Evolutionary conservation across 2,329 filamentous ascomycete species (phyloP).

Genomic region (Fusarium vanettenii): DNA sequence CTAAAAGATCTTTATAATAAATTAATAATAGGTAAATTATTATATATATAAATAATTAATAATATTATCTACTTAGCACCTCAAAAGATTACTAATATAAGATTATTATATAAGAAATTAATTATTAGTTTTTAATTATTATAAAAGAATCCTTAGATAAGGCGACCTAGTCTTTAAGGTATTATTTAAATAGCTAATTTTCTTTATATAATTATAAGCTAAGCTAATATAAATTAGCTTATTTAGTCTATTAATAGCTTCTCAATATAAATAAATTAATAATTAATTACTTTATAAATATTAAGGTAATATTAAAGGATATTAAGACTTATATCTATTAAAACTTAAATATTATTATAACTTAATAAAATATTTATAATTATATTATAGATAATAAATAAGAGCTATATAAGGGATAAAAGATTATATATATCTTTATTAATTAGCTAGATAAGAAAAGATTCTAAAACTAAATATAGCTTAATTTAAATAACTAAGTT

Average conservation of each 20-base stretch:
- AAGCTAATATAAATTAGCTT: not conserved
- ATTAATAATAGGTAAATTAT: too few species aligned
- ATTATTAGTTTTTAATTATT: too few species aligned
- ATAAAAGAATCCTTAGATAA: not conserved
- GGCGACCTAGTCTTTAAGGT: not conserved
- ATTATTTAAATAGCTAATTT: not conserved
- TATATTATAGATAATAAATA: not conserved
- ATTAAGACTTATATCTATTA: not conserved
- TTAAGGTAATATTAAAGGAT: not conserved
- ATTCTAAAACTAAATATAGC: not conserved
- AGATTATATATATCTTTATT: not conserved
- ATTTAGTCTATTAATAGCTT: not conserved
- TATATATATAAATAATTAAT: too few species aligned
- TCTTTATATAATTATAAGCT: not conserved
- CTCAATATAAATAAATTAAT: not conserved
- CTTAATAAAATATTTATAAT: slow-evolving; percentile 6
- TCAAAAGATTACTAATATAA: too few species aligned
- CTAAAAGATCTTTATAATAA: too few species aligned
- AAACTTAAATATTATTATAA: not conserved
- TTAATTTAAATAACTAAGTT: not conserved
- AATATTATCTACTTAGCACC: too few species aligned
- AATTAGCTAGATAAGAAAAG: not conserved
- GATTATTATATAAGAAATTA: too few species aligned
- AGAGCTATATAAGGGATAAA: not conserved
- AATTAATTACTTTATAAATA: not conserved